phyloP scores from a whole-genome alignment of 2,329 filamentous ascomycete species.

The Kalmusia sp. region DNA sequence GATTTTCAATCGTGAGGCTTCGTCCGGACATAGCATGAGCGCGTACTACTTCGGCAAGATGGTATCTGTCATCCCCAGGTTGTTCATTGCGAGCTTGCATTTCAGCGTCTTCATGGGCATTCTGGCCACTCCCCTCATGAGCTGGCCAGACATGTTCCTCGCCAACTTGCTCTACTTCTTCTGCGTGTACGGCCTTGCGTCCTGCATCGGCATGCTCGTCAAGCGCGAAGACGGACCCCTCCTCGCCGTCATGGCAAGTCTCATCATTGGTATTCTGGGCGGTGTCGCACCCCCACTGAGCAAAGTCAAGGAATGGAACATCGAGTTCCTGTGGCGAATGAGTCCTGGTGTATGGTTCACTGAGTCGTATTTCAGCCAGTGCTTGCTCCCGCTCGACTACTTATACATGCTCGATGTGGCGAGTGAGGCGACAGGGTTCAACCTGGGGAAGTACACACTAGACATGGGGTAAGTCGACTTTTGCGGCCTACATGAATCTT shows the following conservation, averaged over 20 bases:
- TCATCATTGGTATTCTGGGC: slow-evolving; percentile 63
- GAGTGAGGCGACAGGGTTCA: slow-evolving; percentile 53
- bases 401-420: slow-evolving; percentile 53
- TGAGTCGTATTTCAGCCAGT: slow-evolving; percentile 63
- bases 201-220: slow-evolving; percentile 60
- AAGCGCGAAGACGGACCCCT: slow-evolving; percentile 64
- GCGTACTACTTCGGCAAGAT: slow-evolving; percentile 66
- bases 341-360: slow-evolving; percentile 64
- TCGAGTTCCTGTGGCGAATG: slow-evolving; percentile 64
- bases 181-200: slow-evolving; percentile 64
- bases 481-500: background rate
- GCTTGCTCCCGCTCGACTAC: slow-evolving; percentile 57
- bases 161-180: slow-evolving; percentile 65
- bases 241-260: slow-evolving; percentile 60
- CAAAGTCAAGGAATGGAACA: slow-evolving; percentile 59
- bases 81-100: slow-evolving; percentile 60
- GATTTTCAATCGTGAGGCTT: slow-evolving; percentile 62
- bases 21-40: slow-evolving; percentile 62
- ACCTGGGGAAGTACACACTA: slow-evolving; percentile 52
- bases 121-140: slow-evolving; percentile 58
- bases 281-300: slow-evolving; percentile 61
- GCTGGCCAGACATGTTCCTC: slow-evolving; percentile 57
- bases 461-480: slow-evolving; percentile 48
- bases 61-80: slow-evolving; percentile 59
- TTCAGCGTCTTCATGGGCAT: slow-evolving; percentile 61